A percentile compares a stretch with the other conserved stretches of the same genome.
Conservation (phyloP, 192 early-diverging fungal genomes). For the Neocallimastix lanati region DNA sequence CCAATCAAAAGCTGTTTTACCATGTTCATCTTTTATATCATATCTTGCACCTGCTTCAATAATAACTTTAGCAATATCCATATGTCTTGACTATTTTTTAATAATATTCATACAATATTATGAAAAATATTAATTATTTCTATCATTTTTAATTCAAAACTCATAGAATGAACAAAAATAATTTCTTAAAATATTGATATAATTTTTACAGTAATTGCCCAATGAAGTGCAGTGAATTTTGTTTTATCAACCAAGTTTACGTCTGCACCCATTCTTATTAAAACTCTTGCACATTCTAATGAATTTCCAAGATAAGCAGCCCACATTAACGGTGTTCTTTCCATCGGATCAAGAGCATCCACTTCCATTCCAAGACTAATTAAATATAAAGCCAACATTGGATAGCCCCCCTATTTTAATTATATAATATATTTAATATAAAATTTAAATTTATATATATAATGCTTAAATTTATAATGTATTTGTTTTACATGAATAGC, state of each 20-base stretch:
- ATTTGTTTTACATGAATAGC: conserved; percentile 46
- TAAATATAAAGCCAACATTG: conserved; percentile 57
- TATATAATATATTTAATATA: too few relatives aligned
- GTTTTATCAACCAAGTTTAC: conserved; percentile 48
- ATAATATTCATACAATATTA: too few relatives aligned
- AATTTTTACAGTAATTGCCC: conserved; percentile 40
- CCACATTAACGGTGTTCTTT: conserved; percentile 89
- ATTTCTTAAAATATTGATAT: neutral
- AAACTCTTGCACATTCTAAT: conserved; percentile 38
- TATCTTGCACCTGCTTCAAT: conserved; percentile 54
- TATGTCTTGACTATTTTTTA: conserved; percentile 19
- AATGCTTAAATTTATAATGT: too few relatives aligned
- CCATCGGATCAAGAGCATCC: conserved; percentile 52
- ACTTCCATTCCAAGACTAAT: conserved; percentile 47
- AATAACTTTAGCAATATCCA: conserved; percentile 33
- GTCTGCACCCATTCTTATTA: conserved; percentile 50
- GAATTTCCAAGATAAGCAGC: conserved; percentile 72
- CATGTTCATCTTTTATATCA: conserved; percentile 44
- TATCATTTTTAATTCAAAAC: conserved; percentile 1
- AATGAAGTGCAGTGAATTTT: conserved; percentile 75
- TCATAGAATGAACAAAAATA: neutral
- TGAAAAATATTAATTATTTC: too few relatives aligned
- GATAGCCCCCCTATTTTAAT: conserved; percentile 18
- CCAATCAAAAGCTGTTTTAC: conserved; percentile 69
- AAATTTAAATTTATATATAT: too few relatives aligned